Percentiles rank a stretch among this genome's conserved stretches.
phyloP scores from a whole-genome alignment of 1,284 basidiomycete genomes.

The Ganoderma leucocontextum region DNA sequence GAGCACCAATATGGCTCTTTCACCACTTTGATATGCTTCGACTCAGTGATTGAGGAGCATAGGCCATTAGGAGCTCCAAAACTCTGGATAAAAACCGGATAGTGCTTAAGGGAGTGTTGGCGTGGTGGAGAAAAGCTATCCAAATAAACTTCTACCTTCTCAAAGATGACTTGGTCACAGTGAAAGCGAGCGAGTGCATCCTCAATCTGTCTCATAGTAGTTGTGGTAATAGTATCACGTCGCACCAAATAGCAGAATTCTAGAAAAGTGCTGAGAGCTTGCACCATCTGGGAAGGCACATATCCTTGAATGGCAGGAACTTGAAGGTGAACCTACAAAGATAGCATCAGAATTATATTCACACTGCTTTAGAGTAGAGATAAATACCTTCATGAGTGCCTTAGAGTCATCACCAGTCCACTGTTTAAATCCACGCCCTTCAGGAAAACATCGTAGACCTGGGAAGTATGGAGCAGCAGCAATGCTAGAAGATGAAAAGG shows the following conservation, averaged over 20 bases:
- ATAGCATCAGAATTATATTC: background rate
- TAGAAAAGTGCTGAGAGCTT: constrained; percentile 20
- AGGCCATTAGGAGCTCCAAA: constrained; percentile 33
- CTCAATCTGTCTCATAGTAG: too few relatives aligned
- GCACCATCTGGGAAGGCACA: constrained; percentile 25
- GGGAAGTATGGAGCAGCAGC: constrained; percentile 28
- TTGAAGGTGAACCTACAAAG: constrained; percentile 26
- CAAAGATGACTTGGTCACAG: too few relatives aligned
- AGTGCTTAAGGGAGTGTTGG: too few relatives aligned
- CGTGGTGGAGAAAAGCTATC: constrained; percentile 27
- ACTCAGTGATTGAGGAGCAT: constrained; percentile 35
- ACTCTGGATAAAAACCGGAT: constrained; percentile 19
- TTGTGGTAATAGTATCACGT: background rate
- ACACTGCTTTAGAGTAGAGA: background rate
- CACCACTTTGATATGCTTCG: constrained; percentile 34
- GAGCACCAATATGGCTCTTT: constrained; percentile 35
- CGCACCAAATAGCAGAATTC: constrained; percentile 30
- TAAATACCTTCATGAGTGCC: constrained; percentile 34
- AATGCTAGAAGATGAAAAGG: constrained; percentile 13
- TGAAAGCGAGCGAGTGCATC: too few relatives aligned
- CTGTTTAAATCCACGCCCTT: constrained; percentile 36
- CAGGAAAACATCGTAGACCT: constrained; percentile 29
- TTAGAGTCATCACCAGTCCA: constrained; percentile 37
- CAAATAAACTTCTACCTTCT: constrained; percentile 15
- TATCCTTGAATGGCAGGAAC: constrained; percentile 26